Base-by-base conservation (phyloP, 495 filamentous ascomycete species). In the Penicillium canescens region DNA sequence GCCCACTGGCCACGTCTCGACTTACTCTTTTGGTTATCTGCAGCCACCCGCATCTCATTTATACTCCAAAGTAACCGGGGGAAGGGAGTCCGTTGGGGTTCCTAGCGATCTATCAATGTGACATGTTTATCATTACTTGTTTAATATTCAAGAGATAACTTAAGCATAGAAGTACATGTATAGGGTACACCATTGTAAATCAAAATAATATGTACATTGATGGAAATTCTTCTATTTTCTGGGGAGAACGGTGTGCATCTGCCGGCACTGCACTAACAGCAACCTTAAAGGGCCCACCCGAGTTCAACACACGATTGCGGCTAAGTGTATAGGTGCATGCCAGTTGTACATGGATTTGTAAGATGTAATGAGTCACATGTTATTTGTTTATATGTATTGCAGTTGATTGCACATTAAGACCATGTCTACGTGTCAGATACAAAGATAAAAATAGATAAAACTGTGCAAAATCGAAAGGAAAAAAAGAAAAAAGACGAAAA, bases 181-280 rank as follows among this genome's bases (percentile, higher is more conserved):
- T 31, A 3, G 5, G 28, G 5, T 9, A 31, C 9, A 9, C 4
- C 9, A 6, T 31, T 31, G 28, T 8, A 9, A 31, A 7, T 31
- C 6, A 31, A 31, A 6, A 18, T 18, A 18, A 18, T 18, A 1
- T 18, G 1, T 9, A 5, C 5, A 8, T 8, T 10, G 28, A 31
- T 8, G 28, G 9, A 31, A 31, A 31, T 24, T 39, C 35, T 46
- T 28, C 11, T 6, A 24, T 20, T 34, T 42, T 33, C 45, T 46
- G 44, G 33, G 55, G 47, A 36, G 46, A 59, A 45, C 50, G 55
- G 55, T 45, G 54, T 47, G 42, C 42, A 57, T 66, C 60, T 67
- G 61, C 63, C 61, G 55, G 55, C 57, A 61, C 61, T 44, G 39
- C 62, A 60, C 62, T 67, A 62, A 60, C 54, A 42, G 23, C 56